Evolutionary conservation across 1,284 basidiomycete species (phyloP), one percentile per base, ranked within the genome.

Genomic region (Tilletia indica): DNA sequence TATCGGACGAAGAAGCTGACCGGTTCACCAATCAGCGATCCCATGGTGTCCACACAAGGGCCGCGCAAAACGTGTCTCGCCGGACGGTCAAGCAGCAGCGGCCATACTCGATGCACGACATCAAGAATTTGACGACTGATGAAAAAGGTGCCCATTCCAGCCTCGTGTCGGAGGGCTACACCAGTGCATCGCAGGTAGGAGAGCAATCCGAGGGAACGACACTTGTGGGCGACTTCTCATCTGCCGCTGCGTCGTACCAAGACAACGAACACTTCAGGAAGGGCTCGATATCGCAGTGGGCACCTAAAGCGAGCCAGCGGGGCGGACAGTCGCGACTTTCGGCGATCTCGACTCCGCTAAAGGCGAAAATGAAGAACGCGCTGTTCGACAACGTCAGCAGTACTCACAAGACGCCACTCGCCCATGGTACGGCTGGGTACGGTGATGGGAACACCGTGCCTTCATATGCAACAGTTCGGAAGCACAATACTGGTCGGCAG

Each of bases 381-480:
- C 51, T 54, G 2, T 54, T n/a, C 21, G 51, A 54, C 51, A 54
- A 54, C 8, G 51, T 6, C 1, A n/a, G 21, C n/a, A 19, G 19
- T 19, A 2, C 51, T 6, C 16, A 54, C 19, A 54, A 54, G 51
- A 25, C 51, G 42, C 42, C 42, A 45, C 42, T 45, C 14, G 14
- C 42, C 42, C 14, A 45, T 14, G 42, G 42, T 9, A 3, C 42
- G 14, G 42, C 42, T 45, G 42, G 42, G 9, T 3, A 9, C 42
- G 14, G 9, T 45, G 42, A 14, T 45, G 9, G 9, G 42, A 45
- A 45, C 3, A 14, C 42, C 6, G 42, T 45, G 3, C 61, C 61
- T 42, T 25, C 61, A 14, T 64, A 64, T 64, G 61, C 61, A 5
- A 64, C 61, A 16, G 16, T 64, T 9, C 31, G 61, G 36, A 64